Base-by-base conservation (phyloP, 768 basidiomycete species). In the Candolleomyces efflorescens region DNA sequence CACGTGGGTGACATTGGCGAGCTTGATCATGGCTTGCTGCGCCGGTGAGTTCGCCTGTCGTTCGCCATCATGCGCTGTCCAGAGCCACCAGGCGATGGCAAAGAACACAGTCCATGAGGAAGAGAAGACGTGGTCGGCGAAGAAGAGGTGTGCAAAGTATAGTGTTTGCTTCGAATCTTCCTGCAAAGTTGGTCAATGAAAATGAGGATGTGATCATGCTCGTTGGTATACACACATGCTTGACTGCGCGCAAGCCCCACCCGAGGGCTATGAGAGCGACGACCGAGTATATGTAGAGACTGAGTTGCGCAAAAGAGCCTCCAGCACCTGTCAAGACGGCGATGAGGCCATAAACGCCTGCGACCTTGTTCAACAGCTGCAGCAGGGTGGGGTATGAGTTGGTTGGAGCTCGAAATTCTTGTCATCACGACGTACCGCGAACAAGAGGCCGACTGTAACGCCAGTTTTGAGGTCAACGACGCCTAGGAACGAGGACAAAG, bases 51-150 rank as follows among this genome's bases (percentile, higher is more conserved):
- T 92, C 60, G 82, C 82, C 36, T 84, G 82, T 1, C 85, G 83
- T 22, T 78, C 79, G 5, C 97, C 97, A 64, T 99, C 94, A 67
- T 99, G 97, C 0, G 94, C 90, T 1, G 86, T 90, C 74, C 89
- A 89, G 36, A 84, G 72, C 89, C 93, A 99, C 96, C 95, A 99
- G 41, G 81, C 75, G 20, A 92, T 81, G 39, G 86, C 90, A 62
- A 99, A 98, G 67, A 91, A 90, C 43, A 89, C 79, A n/a, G 94
- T 95, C 89, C 92, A 98, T 0, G 87, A 74, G 1, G 95, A 94
- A 15, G 87, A 89, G 59, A 99, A 75, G 57, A 97, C 70, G 71
- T 99, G 95, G 72, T 99, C 97, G 57, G 91, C 83, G 58, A 90
- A 83, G 76, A 93, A 99, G 36, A 94, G 73, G 69, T 99, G 95